phyloP scores from a whole-genome alignment of 345 rosid genomes.

The Psidium guajava region DNA sequence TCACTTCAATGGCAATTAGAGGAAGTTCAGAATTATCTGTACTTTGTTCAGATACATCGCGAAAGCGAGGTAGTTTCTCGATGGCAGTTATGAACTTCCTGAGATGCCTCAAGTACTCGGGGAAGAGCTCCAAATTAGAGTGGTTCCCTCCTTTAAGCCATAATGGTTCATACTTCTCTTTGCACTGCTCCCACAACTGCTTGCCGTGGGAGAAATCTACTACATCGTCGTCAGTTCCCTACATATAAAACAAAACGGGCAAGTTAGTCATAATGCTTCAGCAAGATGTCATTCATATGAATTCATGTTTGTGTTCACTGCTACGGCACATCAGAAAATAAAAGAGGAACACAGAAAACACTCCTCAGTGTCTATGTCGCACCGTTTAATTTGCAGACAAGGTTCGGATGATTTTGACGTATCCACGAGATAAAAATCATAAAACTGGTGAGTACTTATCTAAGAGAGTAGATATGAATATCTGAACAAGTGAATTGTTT shows the following conservation, averaged over 20 bases:
- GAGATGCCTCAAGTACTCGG: slow-evolving; percentile 71
- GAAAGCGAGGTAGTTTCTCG: slow-evolving; percentile 40
- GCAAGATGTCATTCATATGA: neutral
- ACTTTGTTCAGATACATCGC: neutral
- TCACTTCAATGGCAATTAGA: neutral
- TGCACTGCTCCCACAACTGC: slow-evolving; percentile 74
- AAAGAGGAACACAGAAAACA: neutral
- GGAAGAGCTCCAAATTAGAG: slow-evolving; percentile 66
- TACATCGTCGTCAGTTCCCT: slow-evolving; percentile 87
- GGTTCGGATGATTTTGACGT: neutral
- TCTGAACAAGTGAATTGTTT: neutral
- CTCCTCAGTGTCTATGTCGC: neutral
- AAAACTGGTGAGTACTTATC: neutral
- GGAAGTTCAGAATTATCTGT: slow-evolving; percentile 14
- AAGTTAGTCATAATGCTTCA: neutral
- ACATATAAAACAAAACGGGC: neutral
- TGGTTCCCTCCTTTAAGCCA: slow-evolving; percentile 86
- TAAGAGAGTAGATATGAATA: neutral
- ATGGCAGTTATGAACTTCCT: slow-evolving; percentile 64
- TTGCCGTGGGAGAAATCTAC: slow-evolving; percentile 81
- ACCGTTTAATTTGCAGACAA: neutral
- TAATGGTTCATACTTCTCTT: slow-evolving; percentile 80
- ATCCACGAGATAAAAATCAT: neutral
- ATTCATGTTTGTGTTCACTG: neutral
- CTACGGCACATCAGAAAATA: neutral